These are phyloP conservation scores for Neohortaea acidophila DNA, from an alignment of 495 filamentous ascomycete genomes.

Conservation along the genomic window DNA sequence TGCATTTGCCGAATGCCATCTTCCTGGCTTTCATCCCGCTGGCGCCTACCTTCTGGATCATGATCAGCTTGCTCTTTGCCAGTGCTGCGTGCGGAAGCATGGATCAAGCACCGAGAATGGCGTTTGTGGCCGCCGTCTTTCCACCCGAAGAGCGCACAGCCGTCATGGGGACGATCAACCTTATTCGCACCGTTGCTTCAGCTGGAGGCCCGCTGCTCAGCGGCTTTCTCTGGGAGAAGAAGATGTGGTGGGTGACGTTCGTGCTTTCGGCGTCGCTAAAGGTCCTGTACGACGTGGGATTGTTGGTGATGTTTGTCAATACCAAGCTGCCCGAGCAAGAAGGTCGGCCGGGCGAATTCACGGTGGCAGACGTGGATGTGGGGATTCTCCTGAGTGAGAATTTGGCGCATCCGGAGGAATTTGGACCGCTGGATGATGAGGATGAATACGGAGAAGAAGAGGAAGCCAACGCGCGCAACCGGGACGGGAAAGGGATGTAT, in stretches of 20 bases:
- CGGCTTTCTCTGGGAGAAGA: constrained; percentile 44
- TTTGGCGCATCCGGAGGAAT: neutral
- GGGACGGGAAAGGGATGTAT: neutral
- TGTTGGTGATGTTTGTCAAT: constrained; percentile 48
- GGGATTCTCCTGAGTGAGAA: constrained; percentile 9
- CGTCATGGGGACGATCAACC: constrained; percentile 26
- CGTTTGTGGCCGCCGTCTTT: constrained; percentile 59
- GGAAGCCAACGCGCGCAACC: neutral
- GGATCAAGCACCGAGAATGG: constrained; percentile 66
- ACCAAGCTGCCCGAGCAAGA: constrained; percentile 10
- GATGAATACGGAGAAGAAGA: neutral
- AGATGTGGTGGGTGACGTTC: constrained; percentile 54
- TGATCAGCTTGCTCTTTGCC: constrained; percentile 42
- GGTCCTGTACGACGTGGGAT: constrained; percentile 53
- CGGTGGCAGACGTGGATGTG: constrained; percentile 9
- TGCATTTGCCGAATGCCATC: constrained; percentile 59
- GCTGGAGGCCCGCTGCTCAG: constrained; percentile 48
- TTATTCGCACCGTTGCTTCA: constrained; percentile 22
- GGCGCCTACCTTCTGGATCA: constrained; percentile 42
- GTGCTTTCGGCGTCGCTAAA: constrained; percentile 54
- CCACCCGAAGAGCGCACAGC: constrained; percentile 60
- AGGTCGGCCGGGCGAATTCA: neutral
- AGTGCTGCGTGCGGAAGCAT: constrained; percentile 56
- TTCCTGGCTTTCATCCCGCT: constrained; percentile 52
- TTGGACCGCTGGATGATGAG: neutral